Evolutionary conservation across 345 rosid genomes (phyloP).

Genomic region (Pistacia integerrima): DNA sequence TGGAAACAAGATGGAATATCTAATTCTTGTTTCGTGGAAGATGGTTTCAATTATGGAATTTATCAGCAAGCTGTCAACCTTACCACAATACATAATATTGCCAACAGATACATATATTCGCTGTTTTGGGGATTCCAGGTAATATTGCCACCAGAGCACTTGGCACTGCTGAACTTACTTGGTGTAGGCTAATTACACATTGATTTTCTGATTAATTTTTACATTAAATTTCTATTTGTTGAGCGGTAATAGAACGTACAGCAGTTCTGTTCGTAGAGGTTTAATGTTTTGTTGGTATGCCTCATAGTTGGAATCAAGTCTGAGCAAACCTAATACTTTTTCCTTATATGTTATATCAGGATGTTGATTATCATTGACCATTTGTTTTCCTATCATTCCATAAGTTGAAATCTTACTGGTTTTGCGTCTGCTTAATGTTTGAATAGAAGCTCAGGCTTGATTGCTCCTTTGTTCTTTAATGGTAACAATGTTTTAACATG

Average conservation of each 20-base stretch:
- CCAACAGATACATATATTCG: constrained; percentile 71
- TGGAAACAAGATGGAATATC: constrained; percentile 49
- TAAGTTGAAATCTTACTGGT: neutral
- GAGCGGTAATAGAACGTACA: too few relatives aligned
- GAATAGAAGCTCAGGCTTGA: neutral
- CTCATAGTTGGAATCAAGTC: neutral
- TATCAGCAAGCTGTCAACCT: constrained; percentile 57
- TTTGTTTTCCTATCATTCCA: neutral
- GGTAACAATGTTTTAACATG: neutral
- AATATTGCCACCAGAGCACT: neutral
- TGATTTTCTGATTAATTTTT: too few relatives aligned
- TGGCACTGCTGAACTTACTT: neutral
- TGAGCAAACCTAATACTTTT: neutral
- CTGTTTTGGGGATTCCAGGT: constrained; percentile 99
- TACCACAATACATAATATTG: constrained; percentile 35
- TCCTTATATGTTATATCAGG: neutral
- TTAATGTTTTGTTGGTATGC: neutral
- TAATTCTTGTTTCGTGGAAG: constrained; percentile 46
- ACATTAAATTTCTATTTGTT: too few relatives aligned
- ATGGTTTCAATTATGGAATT: constrained; percentile 61
- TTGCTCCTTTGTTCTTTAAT: neutral
- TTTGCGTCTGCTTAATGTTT: neutral
- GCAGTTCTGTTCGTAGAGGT: too few relatives aligned
- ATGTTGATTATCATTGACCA: neutral
- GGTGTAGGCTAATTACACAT: neutral